These are phyloP conservation scores for Leccinellum albellum DNA, from an alignment of 768 basidiomycete species.

Conservation along the genomic window DNA sequence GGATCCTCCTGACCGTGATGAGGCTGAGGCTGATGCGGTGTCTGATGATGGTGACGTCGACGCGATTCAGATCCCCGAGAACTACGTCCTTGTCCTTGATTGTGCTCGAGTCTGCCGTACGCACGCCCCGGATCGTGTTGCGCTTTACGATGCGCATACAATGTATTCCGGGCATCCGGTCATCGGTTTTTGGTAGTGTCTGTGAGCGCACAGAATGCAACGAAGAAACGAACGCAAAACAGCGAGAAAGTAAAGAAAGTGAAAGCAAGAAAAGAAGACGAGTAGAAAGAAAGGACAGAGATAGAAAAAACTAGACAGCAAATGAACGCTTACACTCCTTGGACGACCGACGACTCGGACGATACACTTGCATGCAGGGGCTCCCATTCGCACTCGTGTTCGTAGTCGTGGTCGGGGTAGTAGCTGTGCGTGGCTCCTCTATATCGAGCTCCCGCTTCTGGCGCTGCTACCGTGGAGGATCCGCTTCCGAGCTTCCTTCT, in stretches of 20 bases:
- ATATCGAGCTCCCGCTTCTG: too few relatives aligned
- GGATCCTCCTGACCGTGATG: not conserved
- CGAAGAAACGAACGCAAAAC: not conserved
- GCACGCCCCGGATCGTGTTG: not conserved
- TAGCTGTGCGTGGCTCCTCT: too few relatives aligned
- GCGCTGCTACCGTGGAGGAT: too few relatives aligned
- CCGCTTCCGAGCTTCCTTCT: conserved; percentile 7
- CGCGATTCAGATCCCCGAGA: conserved; percentile 13
- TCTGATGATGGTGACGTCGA: conserved; percentile 3
- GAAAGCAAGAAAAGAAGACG: not conserved
- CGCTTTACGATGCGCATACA: not conserved
- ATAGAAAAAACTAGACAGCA: not conserved
- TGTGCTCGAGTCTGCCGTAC: not conserved
- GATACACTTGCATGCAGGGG: too few relatives aligned
- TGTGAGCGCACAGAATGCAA: not conserved
- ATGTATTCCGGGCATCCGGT: too few relatives aligned
- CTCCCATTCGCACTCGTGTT: too few relatives aligned
- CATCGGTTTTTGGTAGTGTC: too few relatives aligned
- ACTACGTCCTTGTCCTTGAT: not conserved
- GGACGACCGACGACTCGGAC: not conserved
- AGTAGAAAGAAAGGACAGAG: not conserved
- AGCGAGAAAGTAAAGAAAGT: not conserved
- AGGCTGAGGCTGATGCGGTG: too few relatives aligned
- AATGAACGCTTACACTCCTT: conserved; percentile 13
- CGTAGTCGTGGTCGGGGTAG: too few relatives aligned